A percentile compares a stretch with the other conserved stretches of the same genome.
Conservation (phyloP, 2,329 filamentous ascomycete species). For the Fusarium incarnatum region DNA sequence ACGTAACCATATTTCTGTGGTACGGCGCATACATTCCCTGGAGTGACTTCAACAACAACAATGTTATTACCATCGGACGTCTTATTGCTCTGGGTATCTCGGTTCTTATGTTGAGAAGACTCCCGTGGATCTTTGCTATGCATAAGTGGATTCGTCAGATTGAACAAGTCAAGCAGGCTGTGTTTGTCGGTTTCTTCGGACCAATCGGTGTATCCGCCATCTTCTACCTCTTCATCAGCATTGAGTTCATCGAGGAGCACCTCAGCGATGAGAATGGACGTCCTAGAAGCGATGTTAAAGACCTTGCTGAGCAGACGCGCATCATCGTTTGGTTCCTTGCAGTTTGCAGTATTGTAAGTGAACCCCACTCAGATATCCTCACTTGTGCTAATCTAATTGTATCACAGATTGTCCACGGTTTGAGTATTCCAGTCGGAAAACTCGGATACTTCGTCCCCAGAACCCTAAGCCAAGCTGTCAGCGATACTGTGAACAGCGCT, state of each 20-base stretch:
- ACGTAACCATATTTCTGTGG: constrained; percentile 90
- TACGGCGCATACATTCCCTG: constrained; percentile 89
- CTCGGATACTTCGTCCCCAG: constrained; percentile 71
- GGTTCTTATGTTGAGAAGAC: constrained; percentile 79
- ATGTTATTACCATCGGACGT: constrained; percentile 77
- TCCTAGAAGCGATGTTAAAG: constrained; percentile 52
- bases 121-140: constrained; percentile 80
- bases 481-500: constrained; percentile 39
- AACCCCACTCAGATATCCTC: background rate
- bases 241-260: constrained; percentile 74
- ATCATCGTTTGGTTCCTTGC: constrained; percentile 88
- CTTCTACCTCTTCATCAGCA: constrained; percentile 86
- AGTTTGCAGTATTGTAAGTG: constrained; percentile 82
- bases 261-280: constrained; percentile 66
- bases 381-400: too few species aligned
- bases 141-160: constrained; percentile 85
- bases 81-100: constrained; percentile 79
- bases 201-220: constrained; percentile 91
- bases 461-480: constrained; percentile 60
- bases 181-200: constrained; percentile 93
- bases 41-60: constrained; percentile 73
- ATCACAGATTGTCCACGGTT: constrained; percentile 74
- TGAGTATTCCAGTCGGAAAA: constrained; percentile 83
- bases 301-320: constrained; percentile 73
- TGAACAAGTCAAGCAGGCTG: constrained; percentile 76